Base-by-base conservation (phyloP, 805 yeast genomes). In the Wickerhamiella occidentalis region DNA sequence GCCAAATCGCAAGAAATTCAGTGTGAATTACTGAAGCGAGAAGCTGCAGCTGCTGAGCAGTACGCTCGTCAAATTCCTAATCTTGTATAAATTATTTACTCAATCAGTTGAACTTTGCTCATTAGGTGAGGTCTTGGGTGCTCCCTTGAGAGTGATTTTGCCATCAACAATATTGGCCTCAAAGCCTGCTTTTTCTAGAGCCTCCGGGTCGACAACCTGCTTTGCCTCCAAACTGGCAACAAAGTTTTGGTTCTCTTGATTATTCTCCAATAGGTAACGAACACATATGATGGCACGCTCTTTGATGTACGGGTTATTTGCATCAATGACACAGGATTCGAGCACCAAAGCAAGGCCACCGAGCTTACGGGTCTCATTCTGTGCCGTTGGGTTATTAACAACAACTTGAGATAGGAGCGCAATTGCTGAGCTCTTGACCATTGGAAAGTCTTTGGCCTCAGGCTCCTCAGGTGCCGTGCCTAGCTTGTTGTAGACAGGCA, bases 201-300 rank as follows among this genome's bases (percentile, higher is more conserved):
- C 70, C 1, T 75, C 77, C 47, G 79, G 78, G 29, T 79, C 74
- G 1, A 77, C 78, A 0, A 77, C 74, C 40, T 79, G 75, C 51
- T 76, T 71, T 0, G 96, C 95, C 61, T 90, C 96, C 51, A 90
- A 63, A 33, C 72, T 65, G 0, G 84, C 79, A 0, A 90, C 87
- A 61, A 87, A 78, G 1, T 73, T 69, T 64, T 90, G 96, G 62
- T 90, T 92, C 43, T 68, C 70, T 3, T 55, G 58, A 57, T 92
- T 92, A 8, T 74, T 70, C 21, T 76, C 74, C 13, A 90, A 64
- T 28, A 87, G 64, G 52, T 79, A 80, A 58, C 80, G 76, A 25
- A 92, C 61, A 59, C 96, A 85, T 6, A 90, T 66, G 29, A 92
- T 83, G 1, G 94, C 75, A 52, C 90, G 68, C 60, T 90, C 98